A percentile compares a stretch with the other conserved stretches of the same genome.
Evolutionary conservation across 148 eudicot species (phyloP).

Genomic region (Simmondsia chinensis): DNA sequence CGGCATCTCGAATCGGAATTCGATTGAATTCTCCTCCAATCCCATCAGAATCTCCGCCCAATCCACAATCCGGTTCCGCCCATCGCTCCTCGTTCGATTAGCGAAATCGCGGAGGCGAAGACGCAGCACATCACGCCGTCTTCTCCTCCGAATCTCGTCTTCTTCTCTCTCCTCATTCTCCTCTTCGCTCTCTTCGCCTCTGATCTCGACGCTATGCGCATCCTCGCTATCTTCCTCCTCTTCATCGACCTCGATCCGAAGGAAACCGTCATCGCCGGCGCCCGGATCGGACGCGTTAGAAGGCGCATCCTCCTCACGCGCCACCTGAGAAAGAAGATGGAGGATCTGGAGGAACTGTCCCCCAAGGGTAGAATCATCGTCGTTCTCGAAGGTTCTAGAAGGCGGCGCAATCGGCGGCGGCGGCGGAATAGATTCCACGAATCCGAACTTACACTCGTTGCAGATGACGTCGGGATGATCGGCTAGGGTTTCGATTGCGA

Average conservation of each 20-base stretch:
- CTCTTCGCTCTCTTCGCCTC: conserved; percentile 10
- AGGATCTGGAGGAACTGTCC: conserved; percentile 63
- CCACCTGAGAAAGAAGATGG: conserved; percentile 52
- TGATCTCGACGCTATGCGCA: conserved; percentile 9
- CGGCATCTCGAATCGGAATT: conserved; percentile 45
- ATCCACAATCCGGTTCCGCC: conserved; percentile 58
- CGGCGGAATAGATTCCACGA: conserved; percentile 45
- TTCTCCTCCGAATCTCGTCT: conserved; percentile 24
- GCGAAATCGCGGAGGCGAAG: conserved; percentile 54
- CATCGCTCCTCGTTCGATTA: conserved; percentile 27
- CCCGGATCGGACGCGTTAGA: conserved; percentile 12
- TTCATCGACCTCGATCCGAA: conserved; percentile 53
- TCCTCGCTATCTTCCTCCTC: conserved; percentile 14
- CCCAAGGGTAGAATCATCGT: conserved; percentile 33
- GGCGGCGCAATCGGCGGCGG: background rate
- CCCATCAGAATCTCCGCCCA: conserved; percentile 93
- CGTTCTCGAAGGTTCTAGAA: background rate
- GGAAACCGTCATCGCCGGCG: conserved; percentile 26
- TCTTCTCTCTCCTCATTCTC: conserved; percentile 25
- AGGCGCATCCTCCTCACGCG: conserved; percentile 60
- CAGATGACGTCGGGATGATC: conserved; percentile 53
- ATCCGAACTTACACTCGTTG: conserved; percentile 66
- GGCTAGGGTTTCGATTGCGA: conserved; percentile 38
- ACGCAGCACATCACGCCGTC: conserved; percentile 47
- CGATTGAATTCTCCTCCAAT: conserved; percentile 70